Evolutionary conservation across 805 yeast genomes (phyloP).

Genomic region (Yarrowia bubula): DNA sequence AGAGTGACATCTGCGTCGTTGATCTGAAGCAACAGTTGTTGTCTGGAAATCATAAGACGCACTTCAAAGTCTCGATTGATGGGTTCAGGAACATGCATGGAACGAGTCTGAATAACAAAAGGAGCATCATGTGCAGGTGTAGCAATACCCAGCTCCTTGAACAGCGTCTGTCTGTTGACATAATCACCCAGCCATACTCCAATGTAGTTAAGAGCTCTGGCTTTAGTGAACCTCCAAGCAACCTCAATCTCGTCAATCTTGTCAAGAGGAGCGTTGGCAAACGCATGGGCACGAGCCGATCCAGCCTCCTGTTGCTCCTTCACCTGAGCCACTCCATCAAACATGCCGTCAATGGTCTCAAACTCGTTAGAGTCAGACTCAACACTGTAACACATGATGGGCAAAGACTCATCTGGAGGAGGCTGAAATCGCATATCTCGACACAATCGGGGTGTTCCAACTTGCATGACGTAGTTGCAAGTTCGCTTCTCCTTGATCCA

Average conservation of each 20-base stretch:
- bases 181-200: conserved; percentile 9
- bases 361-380: background rate
- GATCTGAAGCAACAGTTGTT: background rate
- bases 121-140: conserved; percentile 12
- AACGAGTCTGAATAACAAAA: background rate
- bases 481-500: conserved; percentile 54
- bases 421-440: conserved; percentile 39
- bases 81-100: conserved; percentile 4
- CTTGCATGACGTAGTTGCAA: conserved; percentile 55
- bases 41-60: conserved; percentile 1
- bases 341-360: conserved; percentile 21
- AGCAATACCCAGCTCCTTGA: conserved; percentile 13
- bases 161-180: background rate
- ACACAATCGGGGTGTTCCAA: conserved; percentile 55
- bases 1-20: background rate
- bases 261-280: background rate
- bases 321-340: background rate
- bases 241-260: conserved; percentile 13
- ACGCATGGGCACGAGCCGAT: background rate
- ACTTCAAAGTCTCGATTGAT: conserved; percentile 6
- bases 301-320: conserved; percentile 10
- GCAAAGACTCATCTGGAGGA: conserved; percentile 33
- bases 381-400: conserved; percentile 29
- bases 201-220: conserved; percentile 17
- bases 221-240: conserved; percentile 11